Percentiles rank a stretch among this genome's conserved stretches.
Evolutionary conservation across 2,329 filamentous ascomycete genomes (phyloP).

Genomic region (Colletotrichum sp.): DNA sequence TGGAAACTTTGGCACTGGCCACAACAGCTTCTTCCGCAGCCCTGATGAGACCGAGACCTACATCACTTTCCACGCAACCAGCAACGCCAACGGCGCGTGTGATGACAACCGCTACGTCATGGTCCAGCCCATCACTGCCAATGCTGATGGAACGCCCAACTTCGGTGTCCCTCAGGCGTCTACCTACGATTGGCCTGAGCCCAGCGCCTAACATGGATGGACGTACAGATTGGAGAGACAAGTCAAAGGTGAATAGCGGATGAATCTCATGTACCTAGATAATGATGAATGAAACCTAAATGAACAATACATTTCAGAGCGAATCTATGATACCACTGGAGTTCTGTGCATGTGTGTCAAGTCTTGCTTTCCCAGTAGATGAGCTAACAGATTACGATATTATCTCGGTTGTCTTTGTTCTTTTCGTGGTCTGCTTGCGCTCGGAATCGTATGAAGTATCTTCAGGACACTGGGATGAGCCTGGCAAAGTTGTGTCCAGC

Average conservation of each 20-base stretch:
- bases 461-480: not conserved
- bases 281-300: not conserved
- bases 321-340: not conserved
- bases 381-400: not conserved
- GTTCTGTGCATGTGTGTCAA: not conserved
- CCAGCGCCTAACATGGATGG: not conserved
- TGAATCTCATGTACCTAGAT: not conserved
- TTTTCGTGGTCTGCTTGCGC: not conserved
- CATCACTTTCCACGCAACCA: slow-evolving; percentile 62
- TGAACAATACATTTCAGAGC: not conserved
- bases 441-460: not conserved
- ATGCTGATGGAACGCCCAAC: slow-evolving; percentile 55
- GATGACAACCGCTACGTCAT: slow-evolving; percentile 60
- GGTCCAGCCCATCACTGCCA: slow-evolving; percentile 54
- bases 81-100: slow-evolving; percentile 52
- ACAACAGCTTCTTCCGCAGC: slow-evolving; percentile 64
- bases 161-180: slow-evolving; percentile 44
- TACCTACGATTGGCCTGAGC: slow-evolving; percentile 28
- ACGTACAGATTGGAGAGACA: not conserved
- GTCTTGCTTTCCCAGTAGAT: not conserved
- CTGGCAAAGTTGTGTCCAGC: not conserved
- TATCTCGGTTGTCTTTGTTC: not conserved
- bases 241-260: not conserved
- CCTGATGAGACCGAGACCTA: slow-evolving; percentile 59
- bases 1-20: slow-evolving; percentile 61